These are phyloP conservation scores for Psilocybe cubensis DNA, from an alignment of 768 basidiomycete species.

Conservation along the genomic window DNA sequence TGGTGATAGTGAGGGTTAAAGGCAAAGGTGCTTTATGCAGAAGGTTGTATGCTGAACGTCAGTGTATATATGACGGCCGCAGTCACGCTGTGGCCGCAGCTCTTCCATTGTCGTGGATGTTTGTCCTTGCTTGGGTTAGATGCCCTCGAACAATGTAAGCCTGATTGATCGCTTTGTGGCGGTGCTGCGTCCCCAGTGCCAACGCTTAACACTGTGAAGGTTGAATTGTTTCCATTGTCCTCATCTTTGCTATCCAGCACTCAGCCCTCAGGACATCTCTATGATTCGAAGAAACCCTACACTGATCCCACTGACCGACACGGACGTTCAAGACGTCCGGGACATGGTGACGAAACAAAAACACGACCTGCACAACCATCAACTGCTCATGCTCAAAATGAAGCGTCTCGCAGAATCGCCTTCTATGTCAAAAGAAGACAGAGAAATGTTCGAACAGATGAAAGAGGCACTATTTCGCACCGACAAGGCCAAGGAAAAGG, in stretches of 20 bases:
- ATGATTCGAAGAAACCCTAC: conserved; percentile 84
- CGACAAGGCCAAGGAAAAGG: conserved; percentile 27
- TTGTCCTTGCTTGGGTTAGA: conserved; percentile 19
- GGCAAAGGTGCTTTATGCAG: conserved; percentile 3
- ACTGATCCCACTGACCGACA: conserved; percentile 74
- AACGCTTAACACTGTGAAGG: too few relatives aligned
- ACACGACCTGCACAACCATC: conserved; percentile 40
- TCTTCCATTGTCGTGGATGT: conserved; percentile 14
- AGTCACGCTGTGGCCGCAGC: conserved; percentile 18
- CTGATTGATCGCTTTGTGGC: too few relatives aligned
- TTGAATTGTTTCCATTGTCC: conserved; percentile 5
- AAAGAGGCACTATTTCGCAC: conserved; percentile 20
- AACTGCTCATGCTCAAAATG: conserved; percentile 46
- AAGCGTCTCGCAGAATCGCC: conserved; percentile 48
- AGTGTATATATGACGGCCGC: conserved; percentile 17
- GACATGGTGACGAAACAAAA: conserved; percentile 58
- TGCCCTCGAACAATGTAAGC: conserved; percentile 19
- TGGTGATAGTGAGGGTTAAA: conserved; percentile 14
- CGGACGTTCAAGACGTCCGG: conserved; percentile 80
- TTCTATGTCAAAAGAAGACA: conserved; percentile 29
- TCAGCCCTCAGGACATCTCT: neutral
- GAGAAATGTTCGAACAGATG: conserved; percentile 30
- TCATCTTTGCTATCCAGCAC: neutral
- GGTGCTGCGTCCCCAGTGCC: neutral
- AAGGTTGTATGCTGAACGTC: conserved; percentile 17